phyloP scores from a whole-genome alignment of 176 grass and related monocot genomes.

The Dactylis glomerata region DNA sequence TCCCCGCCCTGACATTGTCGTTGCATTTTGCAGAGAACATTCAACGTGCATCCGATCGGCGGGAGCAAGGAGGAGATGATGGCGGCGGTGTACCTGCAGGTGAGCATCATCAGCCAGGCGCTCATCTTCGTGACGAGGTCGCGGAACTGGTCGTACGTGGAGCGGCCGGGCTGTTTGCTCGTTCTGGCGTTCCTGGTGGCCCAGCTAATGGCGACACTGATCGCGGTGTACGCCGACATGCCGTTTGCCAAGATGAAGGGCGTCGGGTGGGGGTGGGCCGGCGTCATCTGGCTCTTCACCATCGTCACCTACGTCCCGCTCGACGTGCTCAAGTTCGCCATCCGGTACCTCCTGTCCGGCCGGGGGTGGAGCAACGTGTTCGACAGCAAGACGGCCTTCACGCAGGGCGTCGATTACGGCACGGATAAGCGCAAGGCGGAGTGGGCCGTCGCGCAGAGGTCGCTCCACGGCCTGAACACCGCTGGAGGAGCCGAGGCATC shows the following conservation, averaged over 20 bases:
- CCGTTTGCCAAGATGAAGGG: conserved; percentile 54
- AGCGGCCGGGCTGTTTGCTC: conserved; percentile 58
- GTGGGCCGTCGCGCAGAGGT: conserved; percentile 75
- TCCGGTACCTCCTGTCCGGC: conserved; percentile 63
- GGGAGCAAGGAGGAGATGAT: conserved; percentile 39
- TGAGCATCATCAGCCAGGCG: conserved; percentile 79
- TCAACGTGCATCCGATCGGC: conserved; percentile 48
- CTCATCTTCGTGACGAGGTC: conserved; percentile 77
- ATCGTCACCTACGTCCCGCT: conserved; percentile 69
- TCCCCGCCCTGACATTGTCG: neutral
- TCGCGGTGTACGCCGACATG: conserved; percentile 57
- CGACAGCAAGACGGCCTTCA: conserved; percentile 77
- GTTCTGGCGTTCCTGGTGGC: conserved; percentile 43
- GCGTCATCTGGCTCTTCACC: conserved; percentile 68
- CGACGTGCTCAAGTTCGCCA: conserved; percentile 75
- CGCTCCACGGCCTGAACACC: conserved; percentile 40
- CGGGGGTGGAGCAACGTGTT: conserved; percentile 63
- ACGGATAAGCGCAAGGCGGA: conserved; percentile 70
- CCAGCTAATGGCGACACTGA: conserved; percentile 61
- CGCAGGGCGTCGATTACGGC: conserved; percentile 57
- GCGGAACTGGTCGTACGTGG: conserved; percentile 55
- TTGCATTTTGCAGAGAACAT: conserved; percentile 24
- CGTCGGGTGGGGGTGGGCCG: conserved; percentile 63
- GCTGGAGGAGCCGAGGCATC: neutral
- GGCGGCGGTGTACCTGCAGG: conserved; percentile 75